phyloP scores from a whole-genome alignment of 176 grass and related monocot genomes.

The Luzula sylvatica region DNA sequence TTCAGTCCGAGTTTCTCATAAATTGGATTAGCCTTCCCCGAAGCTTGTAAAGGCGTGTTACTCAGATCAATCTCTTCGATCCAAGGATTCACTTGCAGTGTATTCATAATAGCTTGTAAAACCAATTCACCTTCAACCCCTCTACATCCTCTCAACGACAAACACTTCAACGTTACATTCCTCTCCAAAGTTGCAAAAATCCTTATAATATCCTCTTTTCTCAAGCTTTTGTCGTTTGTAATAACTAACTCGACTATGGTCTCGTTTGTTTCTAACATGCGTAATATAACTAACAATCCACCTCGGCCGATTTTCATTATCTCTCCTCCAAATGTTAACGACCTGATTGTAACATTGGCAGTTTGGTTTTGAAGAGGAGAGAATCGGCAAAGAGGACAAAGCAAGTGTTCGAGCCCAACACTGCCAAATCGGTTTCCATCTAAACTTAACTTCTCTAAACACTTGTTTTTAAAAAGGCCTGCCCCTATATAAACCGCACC shows the following conservation, averaged over 20 bases:
- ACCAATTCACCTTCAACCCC: constrained; percentile 68
- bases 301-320: constrained; percentile 36
- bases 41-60: constrained; percentile 64
- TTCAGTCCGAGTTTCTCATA: constrained; percentile 93
- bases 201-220: constrained; percentile 52
- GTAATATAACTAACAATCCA: constrained; percentile 58
- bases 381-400: constrained; percentile 77
- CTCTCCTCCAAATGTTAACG: constrained; percentile 61
- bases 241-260: constrained; percentile 48
- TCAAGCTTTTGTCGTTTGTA: constrained; percentile 54
- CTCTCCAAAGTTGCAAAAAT: constrained; percentile 74
- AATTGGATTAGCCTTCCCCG: constrained; percentile 44
- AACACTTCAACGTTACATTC: constrained; percentile 44
- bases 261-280: constrained; percentile 81
- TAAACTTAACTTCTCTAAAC: constrained; percentile 56
- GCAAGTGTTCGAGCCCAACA: constrained; percentile 67
- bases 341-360: constrained; percentile 54
- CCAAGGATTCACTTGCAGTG: constrained; percentile 83
- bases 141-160: constrained; percentile 61
- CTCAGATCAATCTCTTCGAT: constrained; percentile 89
- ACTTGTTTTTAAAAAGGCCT: constrained; percentile 78
- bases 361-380: constrained; percentile 67
- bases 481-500: constrained; percentile 82
- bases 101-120: constrained; percentile 57
- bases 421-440: constrained; percentile 69